A percentile compares a stretch with the other conserved stretches of the same genome.
phyloP scores from a whole-genome alignment of 768 basidiomycete species.

The Glaciozyma antarctica region DNA sequence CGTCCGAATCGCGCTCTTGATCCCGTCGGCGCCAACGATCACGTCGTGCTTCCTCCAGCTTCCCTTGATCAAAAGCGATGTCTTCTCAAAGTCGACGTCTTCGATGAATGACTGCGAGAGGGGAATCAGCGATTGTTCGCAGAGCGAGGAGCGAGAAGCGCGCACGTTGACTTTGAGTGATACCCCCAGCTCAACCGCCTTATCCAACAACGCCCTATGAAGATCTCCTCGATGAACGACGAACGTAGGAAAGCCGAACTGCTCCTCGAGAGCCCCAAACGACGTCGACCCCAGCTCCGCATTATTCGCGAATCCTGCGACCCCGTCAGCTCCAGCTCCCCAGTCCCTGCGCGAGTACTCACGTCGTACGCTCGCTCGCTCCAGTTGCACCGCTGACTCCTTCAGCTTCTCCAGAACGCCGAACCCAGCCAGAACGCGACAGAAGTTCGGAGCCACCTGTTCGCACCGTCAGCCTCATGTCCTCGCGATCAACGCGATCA shows the following conservation, averaged over 20 bases:
- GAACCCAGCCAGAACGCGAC: not conserved
- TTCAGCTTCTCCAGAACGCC: slow-evolving; percentile 1
- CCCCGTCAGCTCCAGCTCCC: not conserved
- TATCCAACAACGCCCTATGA: not conserved
- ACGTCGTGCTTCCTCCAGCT: not conserved
- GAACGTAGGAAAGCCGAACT: slow-evolving; percentile 2
- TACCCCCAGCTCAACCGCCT: not conserved
- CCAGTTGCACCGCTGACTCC: not conserved
- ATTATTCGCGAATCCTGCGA: slow-evolving; percentile 2
- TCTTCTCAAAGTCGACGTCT: slow-evolving; percentile 1
- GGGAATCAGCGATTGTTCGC: not conserved
- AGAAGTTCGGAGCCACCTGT: slow-evolving; percentile 5
- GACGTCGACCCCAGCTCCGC: not conserved
- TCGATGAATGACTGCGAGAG: not conserved
- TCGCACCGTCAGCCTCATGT: not conserved
- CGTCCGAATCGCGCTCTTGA: not conserved
- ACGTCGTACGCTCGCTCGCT: slow-evolving; percentile 1
- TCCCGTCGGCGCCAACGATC: slow-evolving; percentile 1
- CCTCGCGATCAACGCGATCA: not conserved
- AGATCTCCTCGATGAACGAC: slow-evolving; percentile 6
- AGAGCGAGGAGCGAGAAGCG: not conserved
- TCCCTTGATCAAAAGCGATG: not conserved
- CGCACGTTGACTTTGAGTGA: not conserved
- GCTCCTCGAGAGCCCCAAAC: not conserved
- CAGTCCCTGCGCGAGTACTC: not conserved